Conservation (phyloP, 805 yeast genomes). For the Saturnispora quitensis region DNA sequence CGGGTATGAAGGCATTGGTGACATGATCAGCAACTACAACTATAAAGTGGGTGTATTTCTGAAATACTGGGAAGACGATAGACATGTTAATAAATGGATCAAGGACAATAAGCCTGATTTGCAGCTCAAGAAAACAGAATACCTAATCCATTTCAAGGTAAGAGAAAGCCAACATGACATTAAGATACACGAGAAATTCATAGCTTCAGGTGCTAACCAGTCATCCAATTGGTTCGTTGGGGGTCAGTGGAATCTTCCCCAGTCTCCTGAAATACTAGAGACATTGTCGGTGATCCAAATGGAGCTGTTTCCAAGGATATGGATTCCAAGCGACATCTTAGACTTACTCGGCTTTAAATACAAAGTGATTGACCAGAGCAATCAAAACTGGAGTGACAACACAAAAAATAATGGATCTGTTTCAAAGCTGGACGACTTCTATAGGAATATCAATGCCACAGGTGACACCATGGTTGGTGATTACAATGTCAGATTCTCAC, state of each 20-base stretch:
- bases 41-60: conserved; percentile 27
- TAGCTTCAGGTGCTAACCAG: not conserved
- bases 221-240: conserved; percentile 1
- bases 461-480: not conserved
- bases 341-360: conserved; percentile 17
- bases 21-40: conserved; percentile 20
- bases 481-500: conserved; percentile 11
- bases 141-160: conserved; percentile 27
- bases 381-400: conserved; percentile 17
- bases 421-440: conserved; percentile 15
- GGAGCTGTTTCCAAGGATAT: conserved; percentile 26
- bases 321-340: conserved; percentile 27
- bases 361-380: conserved; percentile 20
- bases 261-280: conserved; percentile 13
- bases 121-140: conserved; percentile 16
- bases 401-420: conserved; percentile 1
- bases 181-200: not conserved
- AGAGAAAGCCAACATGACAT: conserved; percentile 16
- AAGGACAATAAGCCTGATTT: conserved; percentile 11
- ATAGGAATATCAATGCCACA: conserved; percentile 14
- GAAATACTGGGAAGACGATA: conserved; percentile 27
- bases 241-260: conserved; percentile 6
- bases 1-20: conserved; percentile 23
- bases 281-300: conserved; percentile 19
- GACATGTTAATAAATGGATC: conserved; percentile 19